phyloP scores from a whole-genome alignment of 2,329 filamentous ascomycete genomes.

The Fusarium ambrosium region DNA sequence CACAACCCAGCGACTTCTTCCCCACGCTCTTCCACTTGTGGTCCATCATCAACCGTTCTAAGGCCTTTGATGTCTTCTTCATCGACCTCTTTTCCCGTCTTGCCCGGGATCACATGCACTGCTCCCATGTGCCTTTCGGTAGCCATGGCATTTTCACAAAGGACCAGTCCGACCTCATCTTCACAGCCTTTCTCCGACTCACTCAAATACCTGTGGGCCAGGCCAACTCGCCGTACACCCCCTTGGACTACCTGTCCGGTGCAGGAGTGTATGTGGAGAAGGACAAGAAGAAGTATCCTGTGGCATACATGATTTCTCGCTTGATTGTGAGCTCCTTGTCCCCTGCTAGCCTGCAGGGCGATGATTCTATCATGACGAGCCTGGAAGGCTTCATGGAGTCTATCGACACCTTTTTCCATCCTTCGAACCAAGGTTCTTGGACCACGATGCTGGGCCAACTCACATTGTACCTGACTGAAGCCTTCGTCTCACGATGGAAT shows the following conservation, averaged over 20 bases:
- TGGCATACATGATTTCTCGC: slow-evolving; percentile 90
- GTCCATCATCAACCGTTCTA: slow-evolving; percentile 92
- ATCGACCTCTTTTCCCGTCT: slow-evolving; percentile 91
- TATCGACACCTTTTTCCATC: slow-evolving; percentile 98
- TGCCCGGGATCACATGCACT: slow-evolving; percentile 84
- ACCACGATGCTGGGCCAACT: slow-evolving; percentile 91
- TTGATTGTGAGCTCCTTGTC: slow-evolving; percentile 96
- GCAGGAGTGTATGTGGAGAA: slow-evolving; percentile 89
- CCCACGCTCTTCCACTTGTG: slow-evolving; percentile 97
- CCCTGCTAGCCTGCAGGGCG: slow-evolving; percentile 81
- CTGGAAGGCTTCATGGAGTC: slow-evolving; percentile 94
- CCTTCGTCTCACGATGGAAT: slow-evolving; percentile 98
- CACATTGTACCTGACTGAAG: slow-evolving; percentile 92
- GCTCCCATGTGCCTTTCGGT: slow-evolving; percentile 81
- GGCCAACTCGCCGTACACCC: slow-evolving; percentile 90
- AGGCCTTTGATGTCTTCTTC: slow-evolving; percentile 86
- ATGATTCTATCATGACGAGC: slow-evolving; percentile 84
- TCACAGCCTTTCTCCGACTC: slow-evolving; percentile 88
- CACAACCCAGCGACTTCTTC: slow-evolving; percentile 90
- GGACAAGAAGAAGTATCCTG: slow-evolving; percentile 92
- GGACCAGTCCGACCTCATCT: slow-evolving; percentile 92
- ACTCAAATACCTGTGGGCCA: slow-evolving; percentile 98
- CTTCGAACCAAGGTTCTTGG: slow-evolving; percentile 94
- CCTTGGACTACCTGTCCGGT: slow-evolving; percentile 86
- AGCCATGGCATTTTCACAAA: slow-evolving; percentile 92